Base-by-base conservation (phyloP, 768 basidiomycete species). In the Phlebiopsis flavidoalba region DNA sequence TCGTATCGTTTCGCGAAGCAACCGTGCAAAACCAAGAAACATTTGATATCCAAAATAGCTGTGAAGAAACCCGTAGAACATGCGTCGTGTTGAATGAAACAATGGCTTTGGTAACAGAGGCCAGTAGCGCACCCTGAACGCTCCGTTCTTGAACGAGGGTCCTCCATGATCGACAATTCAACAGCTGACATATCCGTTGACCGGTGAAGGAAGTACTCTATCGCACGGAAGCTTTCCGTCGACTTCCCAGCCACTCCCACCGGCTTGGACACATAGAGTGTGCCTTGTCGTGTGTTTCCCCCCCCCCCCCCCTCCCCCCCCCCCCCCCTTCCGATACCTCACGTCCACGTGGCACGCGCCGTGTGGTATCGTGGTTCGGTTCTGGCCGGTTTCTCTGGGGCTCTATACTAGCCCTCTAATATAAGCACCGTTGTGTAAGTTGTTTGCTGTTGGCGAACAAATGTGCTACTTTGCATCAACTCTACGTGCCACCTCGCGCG, bases 41-140 rank as follows among this genome's bases (percentile, higher is more conserved):
- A 95, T 83, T n/a, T 21, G 88, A 88, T 58, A 91, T 85, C 87
- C 97, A 98, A 76, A 98, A 98, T 53, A 98, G 81, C 3, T n/a
- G 90, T 85, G 74, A 94, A 98, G 78, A 98, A 98, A 1, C 96
- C 96, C 88, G n/a, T 91, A 66, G 5, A 36, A 56, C 8, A 21
- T 7, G 12, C n/a, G 53, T 36, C 0, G n/a, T n/a, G n/a, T n/a
- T n/a, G n/a, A 57, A n/a, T 43, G 26, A 21, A n/a, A 22, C 19
- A 45, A 14, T 15, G 33, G 36, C 40, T 43, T n/a, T 24, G 8
- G 24, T 19, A 26, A 47, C 11, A 53, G 22, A 19, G 31, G 19
- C 35, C 22, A 24, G 52, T 31, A 19, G 74, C 79, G 48, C 71
- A 89, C 88, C 63, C 95, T 83, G 72, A 97, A 97, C 72, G n/a